phyloP scores from a whole-genome alignment of 352 stramenopile species.

The Phytopythium litorale region DNA sequence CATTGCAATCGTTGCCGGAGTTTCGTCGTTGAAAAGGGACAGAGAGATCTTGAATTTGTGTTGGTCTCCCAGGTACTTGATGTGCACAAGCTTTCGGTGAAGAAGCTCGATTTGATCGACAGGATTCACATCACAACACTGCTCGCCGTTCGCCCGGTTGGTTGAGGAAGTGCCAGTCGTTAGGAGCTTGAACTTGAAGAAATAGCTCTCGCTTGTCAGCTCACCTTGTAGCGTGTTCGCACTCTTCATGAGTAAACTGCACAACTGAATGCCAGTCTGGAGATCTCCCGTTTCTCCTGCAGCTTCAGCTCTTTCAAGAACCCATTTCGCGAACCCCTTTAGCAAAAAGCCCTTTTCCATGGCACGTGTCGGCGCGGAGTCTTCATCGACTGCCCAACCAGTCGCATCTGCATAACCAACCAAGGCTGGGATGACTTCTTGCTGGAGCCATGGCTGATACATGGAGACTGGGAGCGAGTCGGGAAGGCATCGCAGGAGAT shows the following conservation, averaged over 20 bases:
- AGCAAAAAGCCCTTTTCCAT: constrained; percentile 11
- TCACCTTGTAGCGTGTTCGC: background rate
- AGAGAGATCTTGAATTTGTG: constrained; percentile 64
- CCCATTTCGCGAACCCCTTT: constrained; percentile 23
- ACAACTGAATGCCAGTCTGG: constrained; percentile 27
- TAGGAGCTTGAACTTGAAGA: constrained; percentile 25
- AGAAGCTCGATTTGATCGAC: constrained; percentile 30
- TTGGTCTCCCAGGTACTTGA: constrained; percentile 36
- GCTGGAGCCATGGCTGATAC: constrained; percentile 51
- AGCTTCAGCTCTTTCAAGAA: constrained; percentile 23
- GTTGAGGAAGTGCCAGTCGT: background rate
- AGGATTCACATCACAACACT: constrained; percentile 3
- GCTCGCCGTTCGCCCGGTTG: background rate
- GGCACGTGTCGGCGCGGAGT: too few species aligned
- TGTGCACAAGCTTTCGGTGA: constrained; percentile 39
- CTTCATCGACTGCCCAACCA: constrained; percentile 6
- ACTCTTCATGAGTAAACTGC: constrained; percentile 21
- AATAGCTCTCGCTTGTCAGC: constrained; percentile 4
- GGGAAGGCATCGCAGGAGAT: constrained; percentile 34
- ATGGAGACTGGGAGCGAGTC: constrained; percentile 31
- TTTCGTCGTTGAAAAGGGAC: constrained; percentile 50
- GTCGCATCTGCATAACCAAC: constrained; percentile 18
- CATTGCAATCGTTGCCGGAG: constrained; percentile 62
- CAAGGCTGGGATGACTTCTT: constrained; percentile 47
- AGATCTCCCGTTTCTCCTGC: constrained; percentile 24